These are phyloP conservation scores for Solioccasus polychromus DNA, from an alignment of 768 basidiomycete species.

Conservation along the genomic window DNA sequence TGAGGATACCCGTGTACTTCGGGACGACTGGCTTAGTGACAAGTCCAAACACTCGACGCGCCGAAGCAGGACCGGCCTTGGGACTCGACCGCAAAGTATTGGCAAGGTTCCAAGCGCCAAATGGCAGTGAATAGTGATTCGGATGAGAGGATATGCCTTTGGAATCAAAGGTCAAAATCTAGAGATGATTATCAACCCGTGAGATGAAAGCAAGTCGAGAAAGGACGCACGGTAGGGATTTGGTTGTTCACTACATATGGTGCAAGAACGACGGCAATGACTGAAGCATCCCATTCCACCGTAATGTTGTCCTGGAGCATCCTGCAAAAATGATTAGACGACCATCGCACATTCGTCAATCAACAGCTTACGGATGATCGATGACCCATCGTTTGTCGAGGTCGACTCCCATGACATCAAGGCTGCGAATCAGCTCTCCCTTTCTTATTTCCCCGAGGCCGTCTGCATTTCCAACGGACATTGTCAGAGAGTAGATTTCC, in stretches of 20 bases:
- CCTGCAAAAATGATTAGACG: constrained; percentile 34
- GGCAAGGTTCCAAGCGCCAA: constrained; percentile 49
- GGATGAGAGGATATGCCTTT: constrained; percentile 80
- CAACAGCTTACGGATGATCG: constrained; percentile 62
- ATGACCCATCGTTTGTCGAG: constrained; percentile 53
- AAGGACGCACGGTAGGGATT: constrained; percentile 59
- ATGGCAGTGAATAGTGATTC: constrained; percentile 74
- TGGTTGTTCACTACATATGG: constrained; percentile 56
- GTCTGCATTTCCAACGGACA: constrained; percentile 79
- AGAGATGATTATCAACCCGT: constrained; percentile 1
- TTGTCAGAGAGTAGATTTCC: constrained; percentile 60
- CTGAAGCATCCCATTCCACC: constrained; percentile 54
- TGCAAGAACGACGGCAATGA: constrained; percentile 56
- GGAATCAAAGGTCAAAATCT: constrained; percentile 87
- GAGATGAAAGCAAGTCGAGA: constrained; percentile 1
- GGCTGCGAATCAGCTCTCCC: constrained; percentile 58
- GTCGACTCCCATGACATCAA: constrained; percentile 68
- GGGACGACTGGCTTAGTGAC: constrained; percentile 49
- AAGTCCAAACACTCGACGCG: constrained; percentile 54
- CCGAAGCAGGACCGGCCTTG: constrained; percentile 27
- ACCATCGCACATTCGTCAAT: not conserved
- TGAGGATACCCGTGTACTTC: constrained; percentile 65
- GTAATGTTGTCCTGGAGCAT: constrained; percentile 76
- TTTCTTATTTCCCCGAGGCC: constrained; percentile 63
- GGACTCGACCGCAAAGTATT: constrained; percentile 30